A percentile compares a stretch with the other conserved stretches of the same genome.
These are phyloP conservation scores for Orbilia ellipsospora DNA, from an alignment of 2,329 filamentous ascomycete species.

Conservation along the genomic window DNA sequence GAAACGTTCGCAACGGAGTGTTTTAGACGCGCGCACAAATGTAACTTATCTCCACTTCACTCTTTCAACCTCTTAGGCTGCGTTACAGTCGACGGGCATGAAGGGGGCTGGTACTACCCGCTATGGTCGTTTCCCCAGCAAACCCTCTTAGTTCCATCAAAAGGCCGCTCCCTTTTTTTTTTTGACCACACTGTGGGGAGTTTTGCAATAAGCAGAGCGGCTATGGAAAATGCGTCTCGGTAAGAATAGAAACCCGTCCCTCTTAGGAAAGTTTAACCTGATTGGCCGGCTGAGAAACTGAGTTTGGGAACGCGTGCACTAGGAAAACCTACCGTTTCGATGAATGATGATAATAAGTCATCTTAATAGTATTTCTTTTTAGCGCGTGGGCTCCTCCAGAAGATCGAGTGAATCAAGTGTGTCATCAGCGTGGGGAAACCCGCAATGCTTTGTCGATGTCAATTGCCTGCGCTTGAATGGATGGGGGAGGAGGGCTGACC, in stretches of 20 bases:
- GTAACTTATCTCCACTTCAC: constrained; percentile 48
- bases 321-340: constrained; percentile 35
- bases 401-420: constrained; percentile 31
- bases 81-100: constrained; percentile 46
- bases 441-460: constrained; percentile 17
- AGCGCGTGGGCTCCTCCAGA: constrained; percentile 49
- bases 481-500: constrained; percentile 7
- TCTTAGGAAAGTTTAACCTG: constrained; percentile 49
- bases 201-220: constrained; percentile 47
- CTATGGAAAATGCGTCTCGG: constrained; percentile 45
- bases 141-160: constrained; percentile 12
- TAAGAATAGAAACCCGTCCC: constrained; percentile 55
- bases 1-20: constrained; percentile 52
- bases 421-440: constrained; percentile 50
- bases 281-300: constrained; percentile 21
- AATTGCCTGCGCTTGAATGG: no score
- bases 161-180: constrained; percentile 19
- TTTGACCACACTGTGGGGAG: constrained; percentile 26
- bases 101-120: constrained; percentile 52
- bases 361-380: constrained; percentile 44
- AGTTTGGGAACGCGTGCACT: constrained; percentile 27
- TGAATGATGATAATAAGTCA: constrained; percentile 25
- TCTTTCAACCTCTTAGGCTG: constrained; percentile 10
- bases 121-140: constrained; percentile 38
- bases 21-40: constrained; percentile 54